A percentile compares a stretch with the other conserved stretches of the same genome.
Evolutionary conservation across 2,329 filamentous ascomycete species (phyloP).

Genomic region (Xylaria sp.): DNA sequence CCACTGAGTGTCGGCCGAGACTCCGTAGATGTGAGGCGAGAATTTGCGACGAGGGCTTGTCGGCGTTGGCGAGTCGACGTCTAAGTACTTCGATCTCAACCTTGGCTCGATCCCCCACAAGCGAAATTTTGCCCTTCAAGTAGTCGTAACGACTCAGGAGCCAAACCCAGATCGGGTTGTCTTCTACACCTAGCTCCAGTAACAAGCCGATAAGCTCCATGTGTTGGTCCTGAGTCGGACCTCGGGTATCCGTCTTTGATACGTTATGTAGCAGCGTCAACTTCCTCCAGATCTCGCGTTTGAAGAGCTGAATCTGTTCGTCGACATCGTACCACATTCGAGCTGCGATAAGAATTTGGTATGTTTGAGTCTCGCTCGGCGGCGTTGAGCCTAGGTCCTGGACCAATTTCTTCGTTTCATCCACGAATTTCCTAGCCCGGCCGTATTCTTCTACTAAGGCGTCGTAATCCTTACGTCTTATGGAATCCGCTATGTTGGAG

Average conservation of each 20-base stretch:
- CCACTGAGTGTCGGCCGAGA: slow-evolving; percentile 73
- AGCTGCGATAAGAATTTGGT: slow-evolving; percentile 87
- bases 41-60: slow-evolving; percentile 75
- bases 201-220: slow-evolving; percentile 91
- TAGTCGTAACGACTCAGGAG: slow-evolving; percentile 89
- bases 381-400: slow-evolving; percentile 64
- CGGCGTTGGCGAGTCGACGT: slow-evolving; percentile 78
- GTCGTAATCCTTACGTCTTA: slow-evolving; percentile 92
- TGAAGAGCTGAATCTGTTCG: slow-evolving; percentile 85
- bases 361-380: slow-evolving; percentile 81
- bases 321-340: slow-evolving; percentile 97
- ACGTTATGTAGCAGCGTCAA: slow-evolving; percentile 75
- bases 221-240: slow-evolving; percentile 79
- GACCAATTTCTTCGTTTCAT: slow-evolving; percentile 78
- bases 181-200: slow-evolving; percentile 92
- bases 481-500: slow-evolving; percentile 80
- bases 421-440: slow-evolving; percentile 82
- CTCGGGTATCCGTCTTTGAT: slow-evolving; percentile 59
- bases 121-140: slow-evolving; percentile 84
- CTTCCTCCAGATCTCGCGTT: slow-evolving; percentile 87
- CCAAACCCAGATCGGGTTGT: slow-evolving; percentile 98
- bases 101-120: slow-evolving; percentile 84
- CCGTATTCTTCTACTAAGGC: slow-evolving; percentile 86
- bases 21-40: slow-evolving; percentile 82
- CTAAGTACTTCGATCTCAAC: slow-evolving; percentile 93